Percentiles rank a stretch among this genome's conserved stretches.
These are phyloP conservation scores for Tuctoria greenei DNA, from an alignment of 176 grass and related monocot species.

Conservation along the genomic window DNA sequence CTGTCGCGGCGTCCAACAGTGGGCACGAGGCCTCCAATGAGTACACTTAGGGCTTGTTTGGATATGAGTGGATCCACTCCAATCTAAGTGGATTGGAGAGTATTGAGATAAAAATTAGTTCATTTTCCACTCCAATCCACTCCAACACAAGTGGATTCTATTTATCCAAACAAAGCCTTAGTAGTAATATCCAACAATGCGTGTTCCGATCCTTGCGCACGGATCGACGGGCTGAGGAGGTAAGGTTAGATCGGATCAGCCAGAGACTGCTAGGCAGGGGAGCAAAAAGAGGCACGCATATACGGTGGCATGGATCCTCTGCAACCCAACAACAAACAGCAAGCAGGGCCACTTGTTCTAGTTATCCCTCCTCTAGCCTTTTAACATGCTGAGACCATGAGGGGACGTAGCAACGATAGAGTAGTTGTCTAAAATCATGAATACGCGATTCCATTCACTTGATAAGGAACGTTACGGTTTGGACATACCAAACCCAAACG, in stretches of 20 bases:
- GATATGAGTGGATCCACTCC: no score
- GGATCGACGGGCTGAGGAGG: slow-evolving; percentile 4
- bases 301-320: background rate
- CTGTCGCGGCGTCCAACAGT: slow-evolving; percentile 10
- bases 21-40: no score
- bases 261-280: background rate
- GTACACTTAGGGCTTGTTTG: no score
- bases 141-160: no score
- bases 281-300: background rate
- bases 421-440: background rate
- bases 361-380: background rate
- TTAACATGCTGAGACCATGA: background rate
- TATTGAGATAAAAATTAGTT: no score
- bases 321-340: background rate
- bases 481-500: background rate
- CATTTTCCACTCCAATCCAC: no score
- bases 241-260: slow-evolving; percentile 26
- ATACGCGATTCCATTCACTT: background rate
- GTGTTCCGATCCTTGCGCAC: slow-evolving; percentile 6
- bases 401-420: background rate
- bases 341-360: background rate
- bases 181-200: slow-evolving; percentile 1
- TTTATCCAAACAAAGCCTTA: no score
- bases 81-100: no score
- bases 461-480: background rate